Base-by-base conservation (phyloP, 2,329 filamentous ascomycete genomes). In the Microascus cirrosus region DNA sequence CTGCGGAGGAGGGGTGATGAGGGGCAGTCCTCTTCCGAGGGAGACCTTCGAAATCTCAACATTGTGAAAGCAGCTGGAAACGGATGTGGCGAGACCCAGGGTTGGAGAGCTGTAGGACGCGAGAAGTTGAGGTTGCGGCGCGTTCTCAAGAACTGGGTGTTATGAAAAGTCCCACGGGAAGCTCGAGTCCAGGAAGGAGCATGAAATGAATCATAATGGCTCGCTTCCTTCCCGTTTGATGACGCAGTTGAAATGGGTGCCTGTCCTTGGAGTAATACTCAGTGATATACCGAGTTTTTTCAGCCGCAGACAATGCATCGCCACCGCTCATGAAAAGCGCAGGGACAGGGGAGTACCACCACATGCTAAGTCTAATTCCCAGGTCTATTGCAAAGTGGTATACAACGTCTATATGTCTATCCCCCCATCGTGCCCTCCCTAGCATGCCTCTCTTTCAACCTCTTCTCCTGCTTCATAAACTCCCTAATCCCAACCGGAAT, bases 401-500 rank as follows among this genome's bases (percentile, higher is more conserved):
- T 11, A 11, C 45, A 5, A 22, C 45, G 6, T 24, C n/a, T 35
- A 54, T 34, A 42, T 15, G 7, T 39, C 67, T 66, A 77, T n/a
- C 71, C 73, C 1, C 75, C 74, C n/a, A 67, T 56, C 1, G 73
- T 75, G n/a, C 78, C 75, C 58, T 84, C 82, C 56, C 76, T 73
- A 65, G 74, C 70, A 68, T 92, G 89, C 70, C 83, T 87, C 70
- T 89, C 79, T 71, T 90, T 93, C 60, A 99, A 71, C 70, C 78
- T 86, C 80, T 97, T 97, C 76, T 99, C 94, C 60, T 87, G 91
- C 76, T 87, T 90, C 93, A 99, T 97, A 67, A 99, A 99, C 70
- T 96, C 93, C 61, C 90, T 79, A 63, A 99, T 96, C 0, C 93
- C 94, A 11, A 97, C 89, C 0, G 94, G 93, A 56, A 99, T 85